Conservation (phyloP, 768 basidiomycete genomes). For the Lactarius trivialis region DNA sequence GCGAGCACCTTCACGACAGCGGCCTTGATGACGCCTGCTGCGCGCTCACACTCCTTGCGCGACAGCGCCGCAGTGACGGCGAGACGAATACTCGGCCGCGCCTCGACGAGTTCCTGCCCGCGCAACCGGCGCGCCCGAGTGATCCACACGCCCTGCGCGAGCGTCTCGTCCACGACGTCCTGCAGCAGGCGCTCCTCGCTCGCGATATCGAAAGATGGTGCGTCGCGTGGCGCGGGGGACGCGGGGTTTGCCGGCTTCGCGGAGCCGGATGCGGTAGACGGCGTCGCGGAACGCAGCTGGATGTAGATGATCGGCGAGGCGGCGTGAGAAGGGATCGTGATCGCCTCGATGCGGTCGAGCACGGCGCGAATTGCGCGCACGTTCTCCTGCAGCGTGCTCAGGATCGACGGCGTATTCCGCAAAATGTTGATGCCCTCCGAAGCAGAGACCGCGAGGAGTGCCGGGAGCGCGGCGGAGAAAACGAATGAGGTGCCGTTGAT, state of each 20-base stretch:
- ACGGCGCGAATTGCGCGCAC: conserved; percentile 46
- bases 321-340: conserved; percentile 80
- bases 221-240: conserved; percentile 42
- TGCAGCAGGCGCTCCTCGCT: conserved; percentile 78
- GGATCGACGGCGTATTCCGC: conserved; percentile 34
- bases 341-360: conserved; percentile 76
- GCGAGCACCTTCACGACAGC: conserved; percentile 51
- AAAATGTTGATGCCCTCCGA: not conserved
- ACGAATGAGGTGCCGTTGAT: too few relatives aligned
- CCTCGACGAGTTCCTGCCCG: conserved; percentile 78
- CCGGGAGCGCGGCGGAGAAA: too few relatives aligned
- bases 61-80: conserved; percentile 71
- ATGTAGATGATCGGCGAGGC: conserved; percentile 88
- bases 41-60: conserved; percentile 90
- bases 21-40: conserved; percentile 63
- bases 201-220: conserved; percentile 45
- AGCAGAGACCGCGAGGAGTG: too few relatives aligned
- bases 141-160: conserved; percentile 76
- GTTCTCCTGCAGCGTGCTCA: not conserved
- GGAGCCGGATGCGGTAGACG: conserved; percentile 26
- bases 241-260: conserved; percentile 45
- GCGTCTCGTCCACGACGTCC: conserved; percentile 85
- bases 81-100: conserved; percentile 79
- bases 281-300: conserved; percentile 40
- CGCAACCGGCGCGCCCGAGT: conserved; percentile 77